Percentiles rank a stretch among this genome's conserved stretches.
These are phyloP conservation scores for Aschersonia sp. DNA, from an alignment of 2,329 filamentous ascomycete genomes.

Conservation along the genomic window DNA sequence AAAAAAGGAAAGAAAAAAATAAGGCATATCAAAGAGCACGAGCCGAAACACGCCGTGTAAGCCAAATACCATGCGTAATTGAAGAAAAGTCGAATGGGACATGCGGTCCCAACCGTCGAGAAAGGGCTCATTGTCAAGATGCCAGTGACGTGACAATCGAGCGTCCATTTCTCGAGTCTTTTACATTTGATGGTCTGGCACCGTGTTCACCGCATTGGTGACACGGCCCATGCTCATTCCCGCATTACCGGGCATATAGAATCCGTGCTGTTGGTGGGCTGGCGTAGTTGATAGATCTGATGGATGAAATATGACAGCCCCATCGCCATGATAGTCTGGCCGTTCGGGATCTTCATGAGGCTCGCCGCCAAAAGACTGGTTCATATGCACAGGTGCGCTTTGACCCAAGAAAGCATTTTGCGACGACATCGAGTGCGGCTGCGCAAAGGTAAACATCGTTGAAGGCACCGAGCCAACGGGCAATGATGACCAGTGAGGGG, in stretches of 20 bases:
- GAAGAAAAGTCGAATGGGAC: too few relatives aligned
- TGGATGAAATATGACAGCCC: conserved; percentile 17
- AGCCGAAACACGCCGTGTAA: not conserved
- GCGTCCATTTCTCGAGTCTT: not conserved
- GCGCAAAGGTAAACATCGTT: conserved; percentile 30
- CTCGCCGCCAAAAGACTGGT: conserved; percentile 17
- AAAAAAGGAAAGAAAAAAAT: not conserved
- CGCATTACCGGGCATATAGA: conserved; percentile 18
- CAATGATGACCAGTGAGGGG: conserved; percentile 18
- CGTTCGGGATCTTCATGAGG: conserved; percentile 21
- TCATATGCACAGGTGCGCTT: conserved; percentile 16
- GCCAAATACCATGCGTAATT: too few relatives aligned
- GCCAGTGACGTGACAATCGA: too few relatives aligned
- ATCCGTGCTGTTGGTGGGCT: conserved; percentile 16
- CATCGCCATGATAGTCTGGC: conserved; percentile 16
- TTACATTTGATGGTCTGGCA: conserved; percentile 14
- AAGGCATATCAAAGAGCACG: not conserved
- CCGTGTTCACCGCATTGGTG: conserved; percentile 14
- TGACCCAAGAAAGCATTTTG: conserved; percentile 16
- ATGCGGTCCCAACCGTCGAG: too few relatives aligned
- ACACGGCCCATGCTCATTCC: conserved; percentile 16
- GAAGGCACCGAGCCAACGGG: conserved; percentile 24
- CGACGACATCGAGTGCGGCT: conserved; percentile 19
- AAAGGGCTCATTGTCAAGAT: too few relatives aligned
- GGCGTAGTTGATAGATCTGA: conserved; percentile 14